Percentiles rank a stretch among this genome's conserved stretches.
Conservation (phyloP, 495 filamentous ascomycete species). For the Xylaria acuta region DNA sequence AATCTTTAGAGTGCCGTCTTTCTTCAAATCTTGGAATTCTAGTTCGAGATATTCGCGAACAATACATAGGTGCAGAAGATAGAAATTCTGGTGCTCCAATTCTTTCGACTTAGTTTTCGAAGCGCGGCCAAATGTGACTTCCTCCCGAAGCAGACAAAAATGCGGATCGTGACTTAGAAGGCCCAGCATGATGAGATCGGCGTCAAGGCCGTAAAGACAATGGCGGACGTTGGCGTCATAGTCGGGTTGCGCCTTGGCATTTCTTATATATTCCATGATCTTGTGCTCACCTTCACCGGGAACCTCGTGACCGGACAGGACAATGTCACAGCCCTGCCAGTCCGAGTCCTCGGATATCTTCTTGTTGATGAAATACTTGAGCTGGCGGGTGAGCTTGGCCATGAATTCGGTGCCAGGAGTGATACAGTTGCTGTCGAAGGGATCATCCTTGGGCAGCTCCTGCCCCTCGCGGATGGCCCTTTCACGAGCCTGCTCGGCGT, state of each 20-base stretch:
- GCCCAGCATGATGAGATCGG: constrained; percentile 98
- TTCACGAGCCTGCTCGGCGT: constrained; percentile 85
- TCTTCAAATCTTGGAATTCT: constrained; percentile 92
- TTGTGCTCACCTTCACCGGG: constrained; percentile 99
- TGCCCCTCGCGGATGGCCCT: constrained; percentile 88
- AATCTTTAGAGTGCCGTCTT: constrained; percentile 75
- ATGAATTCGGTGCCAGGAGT: constrained; percentile 98
- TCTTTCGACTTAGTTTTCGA: constrained; percentile 89
- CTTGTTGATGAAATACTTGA: constrained; percentile 99
- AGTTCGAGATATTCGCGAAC: constrained; percentile 96
- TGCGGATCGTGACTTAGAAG: constrained; percentile 97
- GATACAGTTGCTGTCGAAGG: constrained; percentile 99
- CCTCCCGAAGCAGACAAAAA: constrained; percentile 95
- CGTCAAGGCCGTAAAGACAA: constrained; percentile 96
- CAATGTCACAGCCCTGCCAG: constrained; percentile 95
- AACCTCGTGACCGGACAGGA: constrained; percentile 98
- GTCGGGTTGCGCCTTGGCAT: constrained; percentile 89
- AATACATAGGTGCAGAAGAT: constrained; percentile 94
- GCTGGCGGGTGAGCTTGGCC: constrained; percentile 89
- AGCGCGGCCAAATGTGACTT: constrained; percentile 94
- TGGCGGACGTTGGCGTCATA: constrained; percentile 97
- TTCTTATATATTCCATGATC: constrained; percentile 99
- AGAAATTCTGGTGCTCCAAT: constrained; percentile 98
- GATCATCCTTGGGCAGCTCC: constrained; percentile 91
- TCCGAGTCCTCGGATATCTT: constrained; percentile 96